Evolutionary conservation across 2,329 filamentous ascomycete species (phyloP).

Genomic region (Pseudopyricularia cyperi): DNA sequence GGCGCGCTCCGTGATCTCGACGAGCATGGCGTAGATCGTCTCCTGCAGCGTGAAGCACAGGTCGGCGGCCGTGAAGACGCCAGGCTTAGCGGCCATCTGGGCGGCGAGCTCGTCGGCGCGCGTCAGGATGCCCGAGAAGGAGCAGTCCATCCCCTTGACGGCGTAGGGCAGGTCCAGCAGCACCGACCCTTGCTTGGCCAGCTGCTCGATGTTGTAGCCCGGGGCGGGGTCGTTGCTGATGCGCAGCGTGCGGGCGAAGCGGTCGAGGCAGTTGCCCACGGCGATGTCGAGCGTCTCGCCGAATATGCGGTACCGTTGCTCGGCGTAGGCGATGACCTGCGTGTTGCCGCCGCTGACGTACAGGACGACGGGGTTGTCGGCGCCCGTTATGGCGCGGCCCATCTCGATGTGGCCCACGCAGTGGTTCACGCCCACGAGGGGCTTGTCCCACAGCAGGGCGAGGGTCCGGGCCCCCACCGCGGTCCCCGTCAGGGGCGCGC

Average conservation of each 20-base stretch:
- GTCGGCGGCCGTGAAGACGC: constrained; percentile 52
- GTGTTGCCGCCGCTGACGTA: constrained; percentile 96
- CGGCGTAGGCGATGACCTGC: constrained; percentile 93
- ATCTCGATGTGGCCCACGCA: constrained; percentile 99
- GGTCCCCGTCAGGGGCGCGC: constrained; percentile 76
- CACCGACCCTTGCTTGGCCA: constrained; percentile 58
- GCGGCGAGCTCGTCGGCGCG: constrained; percentile 68
- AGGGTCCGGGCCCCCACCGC: constrained; percentile 73
- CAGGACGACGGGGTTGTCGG: constrained; percentile 81
- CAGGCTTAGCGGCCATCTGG: constrained; percentile 34
- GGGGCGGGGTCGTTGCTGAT: constrained; percentile 95
- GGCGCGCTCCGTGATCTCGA: constrained; percentile 94
- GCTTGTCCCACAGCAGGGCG: constrained; percentile 70
- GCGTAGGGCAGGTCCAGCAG: constrained; percentile 86
- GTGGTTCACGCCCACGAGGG: constrained; percentile 93
- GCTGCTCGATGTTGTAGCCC: constrained; percentile 94
- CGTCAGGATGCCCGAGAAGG: constrained; percentile 84
- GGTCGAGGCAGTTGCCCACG: constrained; percentile 92
- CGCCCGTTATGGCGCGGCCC: constrained; percentile 85
- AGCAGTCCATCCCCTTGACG: constrained; percentile 98
- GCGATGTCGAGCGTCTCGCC: constrained; percentile 96
- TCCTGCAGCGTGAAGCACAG: constrained; percentile 93
- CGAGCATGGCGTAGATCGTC: constrained; percentile 91
- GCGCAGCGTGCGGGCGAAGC: constrained; percentile 79
- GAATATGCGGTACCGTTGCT: constrained; percentile 92